Evolutionary conservation across 2,329 filamentous ascomycete genomes (phyloP).

Genomic region (Sporothrix humicola): DNA sequence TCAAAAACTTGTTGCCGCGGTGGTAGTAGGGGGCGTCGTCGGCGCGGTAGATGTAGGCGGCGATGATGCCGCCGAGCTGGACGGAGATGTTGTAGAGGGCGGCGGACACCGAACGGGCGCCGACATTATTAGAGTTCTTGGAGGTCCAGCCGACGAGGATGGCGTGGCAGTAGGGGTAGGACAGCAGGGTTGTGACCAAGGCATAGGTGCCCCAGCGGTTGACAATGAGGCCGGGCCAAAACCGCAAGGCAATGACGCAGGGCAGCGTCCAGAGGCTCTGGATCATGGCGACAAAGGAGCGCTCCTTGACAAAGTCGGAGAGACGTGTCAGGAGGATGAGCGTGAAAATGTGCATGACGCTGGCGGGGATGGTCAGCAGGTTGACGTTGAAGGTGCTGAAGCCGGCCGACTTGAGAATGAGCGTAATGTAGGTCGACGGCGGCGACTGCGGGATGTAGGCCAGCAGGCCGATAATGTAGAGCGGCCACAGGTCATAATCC

Average conservation of each 20-base stretch:
- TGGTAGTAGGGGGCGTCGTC: conserved; percentile 38
- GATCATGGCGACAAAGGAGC: conserved; percentile 49
- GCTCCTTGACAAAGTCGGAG: conserved; percentile 57
- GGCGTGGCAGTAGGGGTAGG: conserved; percentile 64
- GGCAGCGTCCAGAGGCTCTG: conserved; percentile 62
- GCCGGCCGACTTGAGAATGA: conserved; percentile 34
- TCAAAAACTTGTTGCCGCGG: conserved; percentile 38
- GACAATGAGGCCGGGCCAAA: conserved; percentile 51
- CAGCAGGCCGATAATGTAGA: conserved; percentile 36
- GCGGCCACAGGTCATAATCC: conserved; percentile 38
- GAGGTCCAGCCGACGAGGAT: conserved; percentile 65
- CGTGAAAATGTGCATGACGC: conserved; percentile 57
- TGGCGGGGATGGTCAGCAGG: conserved; percentile 36
- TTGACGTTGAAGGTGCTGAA: conserved; percentile 37
- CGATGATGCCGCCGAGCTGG: conserved; percentile 46
- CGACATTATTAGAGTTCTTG: conserved; percentile 54
- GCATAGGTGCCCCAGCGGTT: conserved; percentile 59
- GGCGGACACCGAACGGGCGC: conserved; percentile 33
- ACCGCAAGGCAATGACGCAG: conserved; percentile 56
- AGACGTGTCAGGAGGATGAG: conserved; percentile 58
- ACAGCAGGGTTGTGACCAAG: conserved; percentile 55
- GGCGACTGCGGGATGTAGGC: conserved; percentile 33
- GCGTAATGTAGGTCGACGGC: conserved; percentile 33
- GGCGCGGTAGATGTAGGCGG: conserved; percentile 55
- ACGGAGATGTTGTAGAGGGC: conserved; percentile 44